Evolutionary conservation across 176 grass and related monocot species (phyloP), one percentile per base, ranked within the genome.

Genomic region (Lolium perenne): DNA sequence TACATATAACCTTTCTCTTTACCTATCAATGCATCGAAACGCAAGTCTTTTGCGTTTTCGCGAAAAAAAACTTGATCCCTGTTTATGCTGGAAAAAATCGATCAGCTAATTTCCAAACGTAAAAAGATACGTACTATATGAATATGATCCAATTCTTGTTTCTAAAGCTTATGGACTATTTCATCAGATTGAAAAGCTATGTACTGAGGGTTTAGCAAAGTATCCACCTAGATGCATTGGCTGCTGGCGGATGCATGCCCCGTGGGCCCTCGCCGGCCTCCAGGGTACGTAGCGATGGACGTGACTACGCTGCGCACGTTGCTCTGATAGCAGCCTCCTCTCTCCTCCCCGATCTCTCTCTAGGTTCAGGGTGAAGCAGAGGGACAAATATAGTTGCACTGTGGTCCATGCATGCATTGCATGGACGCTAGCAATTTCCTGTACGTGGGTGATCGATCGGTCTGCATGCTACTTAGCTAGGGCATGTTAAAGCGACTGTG

Each of bases 261-360:
- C 20, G 47, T 54, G 85, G 85, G 70, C 13, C 85, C 85, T 54
- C 6, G 54, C 0, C 26, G 26, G 26, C 45, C 5, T 15, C 49
- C 7, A 1, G 4, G 26, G 15, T n/a, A 17, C 23, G 51, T 18
- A 56, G 14, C 4, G 10, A 13, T 56, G 17, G 85, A 87, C 78
- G 74, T 87, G 85, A 87, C 85, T 80, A 82, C 68, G 85, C 78
- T 55, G 58, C 68, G 32, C 53, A 22, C 76, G 45, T 66, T 82
- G 13, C 48, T 41, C 57, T 62, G 23, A 62, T 72, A 72, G 69
- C 69, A 48, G 7, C 32, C 17, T 13, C 26, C 58, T 54, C 59
- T 77, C 72, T 26, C 57, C 58, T 70, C 38, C 38, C 8, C 67
- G 67, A 43, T 22, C 41, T 75, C 43, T 22, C 54, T 22, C 54